Evolutionary conservation across 1,139 yeast species (phyloP).

Genomic region (Saccharomyces hybrid): DNA sequence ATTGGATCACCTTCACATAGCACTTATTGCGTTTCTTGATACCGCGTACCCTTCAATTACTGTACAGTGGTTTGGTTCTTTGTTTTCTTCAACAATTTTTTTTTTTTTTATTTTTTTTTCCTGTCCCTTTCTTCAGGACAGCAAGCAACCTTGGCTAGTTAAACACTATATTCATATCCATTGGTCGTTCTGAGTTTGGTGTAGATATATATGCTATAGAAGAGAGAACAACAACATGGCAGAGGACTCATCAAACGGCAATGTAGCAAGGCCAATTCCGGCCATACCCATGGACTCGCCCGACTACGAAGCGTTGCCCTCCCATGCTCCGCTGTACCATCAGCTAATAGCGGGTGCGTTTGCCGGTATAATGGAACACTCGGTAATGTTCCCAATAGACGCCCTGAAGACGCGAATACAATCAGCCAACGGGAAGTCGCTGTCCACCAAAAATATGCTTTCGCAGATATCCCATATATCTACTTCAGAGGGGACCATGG

Average conservation of each 20-base stretch:
- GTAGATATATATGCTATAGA: not conserved
- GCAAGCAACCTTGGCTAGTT: not conserved
- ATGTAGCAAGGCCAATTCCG: not conserved
- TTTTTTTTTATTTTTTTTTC: not conserved
- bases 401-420: slow-evolving; percentile 95
- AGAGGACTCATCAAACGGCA: not conserved
- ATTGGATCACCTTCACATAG: not conserved
- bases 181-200: not conserved
- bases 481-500: slow-evolving; percentile 78
- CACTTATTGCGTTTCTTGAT: not conserved
- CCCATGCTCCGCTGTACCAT: slow-evolving; percentile 71
- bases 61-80: not conserved
- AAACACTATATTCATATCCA: not conserved
- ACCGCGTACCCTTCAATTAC: not conserved
- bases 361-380: slow-evolving; percentile 97
- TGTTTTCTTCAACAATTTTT: not conserved
- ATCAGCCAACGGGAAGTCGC: slow-evolving; percentile 35
- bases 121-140: not conserved
- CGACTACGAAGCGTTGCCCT: slow-evolving; percentile 89
- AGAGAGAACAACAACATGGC: not conserved
- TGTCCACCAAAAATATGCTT: slow-evolving; percentile 38
- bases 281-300: not conserved
- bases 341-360: slow-evolving; percentile 89
- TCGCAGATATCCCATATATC: slow-evolving; percentile 65
- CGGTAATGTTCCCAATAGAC: slow-evolving; percentile 94